A percentile compares a stretch with the other conserved stretches of the same genome.
These are phyloP conservation scores for Kokia cookei DNA, from an alignment of 441 rosid genomes.

Conservation along the genomic window DNA sequence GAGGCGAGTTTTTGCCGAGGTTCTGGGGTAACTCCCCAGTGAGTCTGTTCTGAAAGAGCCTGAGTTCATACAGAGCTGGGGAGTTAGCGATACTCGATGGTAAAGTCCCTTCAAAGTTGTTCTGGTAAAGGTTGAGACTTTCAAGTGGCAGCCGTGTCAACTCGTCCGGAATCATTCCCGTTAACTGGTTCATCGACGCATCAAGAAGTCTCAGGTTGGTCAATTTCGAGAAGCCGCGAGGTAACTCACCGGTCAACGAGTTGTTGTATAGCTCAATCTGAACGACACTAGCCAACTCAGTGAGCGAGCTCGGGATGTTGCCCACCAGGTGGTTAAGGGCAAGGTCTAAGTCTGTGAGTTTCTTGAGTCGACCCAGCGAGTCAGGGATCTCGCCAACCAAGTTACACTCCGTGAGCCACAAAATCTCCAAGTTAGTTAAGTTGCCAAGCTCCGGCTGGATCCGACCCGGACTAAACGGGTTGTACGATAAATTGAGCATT, in stretches of 20 bases:
- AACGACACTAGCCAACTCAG: conserved; percentile 47
- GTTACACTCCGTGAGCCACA: conserved; percentile 89
- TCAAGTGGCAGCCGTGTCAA: conserved; percentile 60
- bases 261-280: conserved; percentile 95
- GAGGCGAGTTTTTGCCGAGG: conserved; percentile 71
- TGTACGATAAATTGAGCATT: conserved; percentile 79
- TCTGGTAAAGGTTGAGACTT: conserved; percentile 83
- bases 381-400: conserved; percentile 78
- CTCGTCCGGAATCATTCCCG: conserved; percentile 72
- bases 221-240: conserved; percentile 52
- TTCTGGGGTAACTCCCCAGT: conserved; percentile 61
- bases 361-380: conserved; percentile 62
- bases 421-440: conserved; percentile 63
- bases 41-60: conserved; percentile 59
- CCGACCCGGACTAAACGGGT: conserved; percentile 69
- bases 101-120: conserved; percentile 53
- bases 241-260: conserved; percentile 71
- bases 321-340: conserved; percentile 68
- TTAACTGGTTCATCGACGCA: conserved; percentile 74
- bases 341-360: conserved; percentile 80
- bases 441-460: conserved; percentile 89
- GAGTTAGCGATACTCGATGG: conserved; percentile 63
- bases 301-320: conserved; percentile 61
- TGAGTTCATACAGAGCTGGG: conserved; percentile 66
- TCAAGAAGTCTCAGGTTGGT: conserved; percentile 63